phyloP scores from a whole-genome alignment of 345 rosid genomes.

The Hibiscus tridactylites region DNA sequence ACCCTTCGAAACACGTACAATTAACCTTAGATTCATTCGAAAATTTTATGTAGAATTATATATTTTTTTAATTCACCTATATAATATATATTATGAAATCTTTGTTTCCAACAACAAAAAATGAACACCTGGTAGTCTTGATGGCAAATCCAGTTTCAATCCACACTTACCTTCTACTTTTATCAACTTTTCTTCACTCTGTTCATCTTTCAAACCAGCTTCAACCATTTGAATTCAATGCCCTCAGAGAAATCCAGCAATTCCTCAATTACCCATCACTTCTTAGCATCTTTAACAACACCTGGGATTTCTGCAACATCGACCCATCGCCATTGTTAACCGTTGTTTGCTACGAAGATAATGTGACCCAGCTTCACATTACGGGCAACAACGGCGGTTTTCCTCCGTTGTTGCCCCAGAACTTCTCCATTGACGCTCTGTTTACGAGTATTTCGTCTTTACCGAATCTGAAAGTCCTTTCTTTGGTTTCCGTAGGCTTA shows the following conservation, averaged over 20 bases:
- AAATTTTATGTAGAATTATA: no score
- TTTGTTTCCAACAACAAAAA: background rate
- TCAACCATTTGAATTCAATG: slow-evolving; percentile 28
- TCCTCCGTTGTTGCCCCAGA: slow-evolving; percentile 17
- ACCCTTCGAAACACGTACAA: no score
- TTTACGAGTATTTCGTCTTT: slow-evolving; percentile 27
- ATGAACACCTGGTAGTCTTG: background rate
- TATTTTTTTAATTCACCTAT: no score
- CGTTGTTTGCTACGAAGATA: slow-evolving; percentile 42
- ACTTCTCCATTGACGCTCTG: slow-evolving; percentile 27
- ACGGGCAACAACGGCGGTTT: slow-evolving; percentile 23
- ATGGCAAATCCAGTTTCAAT: slow-evolving; percentile 28
- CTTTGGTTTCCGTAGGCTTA: slow-evolving; percentile 48
- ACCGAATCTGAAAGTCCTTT: slow-evolving; percentile 45
- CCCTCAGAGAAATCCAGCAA: slow-evolving; percentile 32
- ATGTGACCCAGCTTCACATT: slow-evolving; percentile 54
- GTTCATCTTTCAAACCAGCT: slow-evolving; percentile 31
- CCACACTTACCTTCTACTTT: slow-evolving; percentile 14
- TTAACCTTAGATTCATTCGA: no score
- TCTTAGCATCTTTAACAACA: slow-evolving; percentile 18
- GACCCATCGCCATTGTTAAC: slow-evolving; percentile 39
- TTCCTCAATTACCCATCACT: slow-evolving; percentile 34
- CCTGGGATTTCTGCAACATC: slow-evolving; percentile 35
- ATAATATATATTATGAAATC: background rate
- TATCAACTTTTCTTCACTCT: slow-evolving; percentile 5